These are phyloP conservation scores for Chlamydomonas schloesseri DNA, from an alignment of 139 green algal genomes.

Conservation along the genomic window DNA sequence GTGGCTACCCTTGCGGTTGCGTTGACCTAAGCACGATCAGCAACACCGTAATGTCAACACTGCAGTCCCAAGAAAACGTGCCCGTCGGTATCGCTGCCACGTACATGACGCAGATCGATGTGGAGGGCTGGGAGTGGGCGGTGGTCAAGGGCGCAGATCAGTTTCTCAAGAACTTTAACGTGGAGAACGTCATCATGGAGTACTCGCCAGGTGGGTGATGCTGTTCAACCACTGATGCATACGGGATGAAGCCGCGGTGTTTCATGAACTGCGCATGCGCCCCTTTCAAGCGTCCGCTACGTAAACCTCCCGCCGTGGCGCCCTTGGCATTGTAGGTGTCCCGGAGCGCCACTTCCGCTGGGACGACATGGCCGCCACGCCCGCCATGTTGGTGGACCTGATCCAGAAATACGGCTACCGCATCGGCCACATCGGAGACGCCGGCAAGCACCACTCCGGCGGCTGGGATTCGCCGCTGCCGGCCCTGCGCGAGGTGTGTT, in stretches of 20 bases:
- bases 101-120: constrained; percentile 67
- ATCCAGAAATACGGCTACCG: constrained; percentile 52
- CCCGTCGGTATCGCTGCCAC: too few relatives aligned
- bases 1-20: too few relatives aligned
- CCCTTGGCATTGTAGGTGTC: constrained; percentile 44
- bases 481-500: constrained; percentile 1
- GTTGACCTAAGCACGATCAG: too few relatives aligned
- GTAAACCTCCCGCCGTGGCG: too few relatives aligned
- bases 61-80: too few relatives aligned
- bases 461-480: not conserved
- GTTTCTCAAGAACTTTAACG: constrained; percentile 31
- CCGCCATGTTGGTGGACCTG: constrained; percentile 63
- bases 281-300: too few relatives aligned
- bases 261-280: too few relatives aligned
- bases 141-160: constrained; percentile 44
- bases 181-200: constrained; percentile 78
- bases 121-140: constrained; percentile 79
- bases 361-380: constrained; percentile 42
- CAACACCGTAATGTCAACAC: too few relatives aligned
- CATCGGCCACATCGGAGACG: constrained; percentile 65
- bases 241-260: not conserved
- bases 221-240: not conserved
- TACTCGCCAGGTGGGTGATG: constrained; percentile 67
- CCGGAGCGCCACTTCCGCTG: constrained; percentile 44
- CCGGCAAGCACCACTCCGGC: constrained; percentile 16